These are phyloP conservation scores for Botrytis medusae DNA, from an alignment of 2,329 filamentous ascomycete species.

Conservation along the genomic window DNA sequence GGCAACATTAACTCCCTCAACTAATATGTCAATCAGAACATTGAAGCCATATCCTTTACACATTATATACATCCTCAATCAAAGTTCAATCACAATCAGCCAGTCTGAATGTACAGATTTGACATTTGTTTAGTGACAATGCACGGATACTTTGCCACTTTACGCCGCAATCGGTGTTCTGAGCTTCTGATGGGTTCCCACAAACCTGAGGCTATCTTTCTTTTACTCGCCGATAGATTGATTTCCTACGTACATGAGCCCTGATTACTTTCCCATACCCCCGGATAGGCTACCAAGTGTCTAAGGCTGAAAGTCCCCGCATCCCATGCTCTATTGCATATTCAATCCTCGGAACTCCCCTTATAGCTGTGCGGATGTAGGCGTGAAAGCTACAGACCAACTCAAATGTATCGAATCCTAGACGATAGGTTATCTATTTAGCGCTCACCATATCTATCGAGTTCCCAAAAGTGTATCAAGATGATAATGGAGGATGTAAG, in stretches of 20 bases:
- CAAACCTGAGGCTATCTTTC: neutral
- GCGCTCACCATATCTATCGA: neutral
- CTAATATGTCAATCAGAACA: neutral
- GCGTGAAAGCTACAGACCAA: neutral
- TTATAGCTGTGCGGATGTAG: neutral
- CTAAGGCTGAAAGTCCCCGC: neutral
- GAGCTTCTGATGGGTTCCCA: neutral
- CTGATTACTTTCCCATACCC: neutral
- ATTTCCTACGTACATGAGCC: neutral
- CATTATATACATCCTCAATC: neutral
- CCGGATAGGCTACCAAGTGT: neutral
- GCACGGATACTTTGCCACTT: neutral
- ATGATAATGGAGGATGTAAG: constrained; percentile 13
- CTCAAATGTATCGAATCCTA: neutral
- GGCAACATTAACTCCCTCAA: neutral
- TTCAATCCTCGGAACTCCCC: neutral
- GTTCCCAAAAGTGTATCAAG: neutral
- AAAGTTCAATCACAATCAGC: neutral
- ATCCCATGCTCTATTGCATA: neutral
- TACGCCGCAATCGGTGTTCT: neutral
- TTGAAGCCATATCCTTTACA: neutral
- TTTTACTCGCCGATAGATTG: neutral
- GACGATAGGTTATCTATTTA: neutral
- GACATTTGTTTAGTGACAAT: constrained; percentile 8
- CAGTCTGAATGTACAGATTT: neutral